Evolutionary conservation across 371 early-diverging fungal species (phyloP).

Genomic region (Mucor irregularis): DNA sequence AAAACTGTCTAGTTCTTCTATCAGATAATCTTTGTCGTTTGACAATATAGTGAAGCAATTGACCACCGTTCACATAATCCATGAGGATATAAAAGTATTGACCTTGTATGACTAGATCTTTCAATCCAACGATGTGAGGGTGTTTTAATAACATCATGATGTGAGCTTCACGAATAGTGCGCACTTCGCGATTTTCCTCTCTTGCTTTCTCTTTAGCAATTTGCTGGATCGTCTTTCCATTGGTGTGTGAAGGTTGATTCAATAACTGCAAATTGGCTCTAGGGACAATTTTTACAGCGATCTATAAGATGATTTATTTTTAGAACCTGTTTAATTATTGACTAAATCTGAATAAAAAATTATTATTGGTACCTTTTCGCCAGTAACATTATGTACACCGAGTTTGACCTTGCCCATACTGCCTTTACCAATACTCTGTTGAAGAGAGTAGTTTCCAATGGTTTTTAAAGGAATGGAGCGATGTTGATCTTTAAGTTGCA

Average conservation of each 20-base stretch:
- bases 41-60: constrained; percentile 88
- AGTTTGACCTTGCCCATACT: constrained; percentile 51
- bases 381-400: constrained; percentile 46
- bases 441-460: constrained; percentile 41
- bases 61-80: constrained; percentile 90
- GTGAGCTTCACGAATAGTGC: constrained; percentile 90
- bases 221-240: constrained; percentile 29
- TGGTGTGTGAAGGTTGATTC: constrained; percentile 11
- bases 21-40: constrained; percentile 89
- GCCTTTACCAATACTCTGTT: constrained; percentile 46
- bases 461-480: constrained; percentile 21
- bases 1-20: constrained; percentile 84
- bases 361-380: constrained; percentile 37
- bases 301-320: constrained; percentile 22
- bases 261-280: constrained; percentile 36
- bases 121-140: constrained; percentile 81
- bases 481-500: constrained; percentile 6
- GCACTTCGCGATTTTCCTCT: constrained; percentile 79
- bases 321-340: constrained; percentile 1
- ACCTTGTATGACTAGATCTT: constrained; percentile 81
- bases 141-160: constrained; percentile 93
- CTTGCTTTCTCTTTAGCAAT: constrained; percentile 45
- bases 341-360: background rate
- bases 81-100: constrained; percentile 90
- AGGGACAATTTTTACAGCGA: constrained; percentile 52